Percentiles rank a stretch among this genome's conserved stretches.
These are phyloP conservation scores for Chamaecyparis obtusa DNA, from an alignment of 75 land plant species.

Conservation along the genomic window DNA sequence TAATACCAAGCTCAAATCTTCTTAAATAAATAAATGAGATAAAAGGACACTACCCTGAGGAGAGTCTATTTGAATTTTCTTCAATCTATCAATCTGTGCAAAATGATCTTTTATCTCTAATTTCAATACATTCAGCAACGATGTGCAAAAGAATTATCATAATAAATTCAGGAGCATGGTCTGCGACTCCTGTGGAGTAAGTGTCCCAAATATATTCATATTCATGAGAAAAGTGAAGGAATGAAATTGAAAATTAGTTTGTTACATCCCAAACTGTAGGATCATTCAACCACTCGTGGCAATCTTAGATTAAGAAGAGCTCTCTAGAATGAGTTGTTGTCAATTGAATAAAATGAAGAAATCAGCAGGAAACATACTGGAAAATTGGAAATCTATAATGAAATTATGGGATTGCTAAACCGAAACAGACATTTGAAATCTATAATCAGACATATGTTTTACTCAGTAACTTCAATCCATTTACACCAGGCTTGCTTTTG, in stretches of 20 bases:
- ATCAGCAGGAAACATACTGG: background rate
- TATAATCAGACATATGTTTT: background rate
- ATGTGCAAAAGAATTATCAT: background rate
- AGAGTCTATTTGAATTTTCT: background rate
- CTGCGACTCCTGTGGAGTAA: background rate
- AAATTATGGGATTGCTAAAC: too few species aligned
- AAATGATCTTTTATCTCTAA: background rate
- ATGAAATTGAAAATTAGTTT: background rate
- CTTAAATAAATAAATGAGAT: too few species aligned
- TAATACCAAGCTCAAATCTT: too few species aligned
- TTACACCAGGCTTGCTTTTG: background rate
- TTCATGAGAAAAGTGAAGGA: background rate
- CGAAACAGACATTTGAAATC: background rate
- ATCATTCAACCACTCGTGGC: too few species aligned
- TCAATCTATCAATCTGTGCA: background rate
- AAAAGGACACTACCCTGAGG: too few species aligned
- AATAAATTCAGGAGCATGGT: too few species aligned
- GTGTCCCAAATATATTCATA: background rate
- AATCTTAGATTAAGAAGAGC: background rate
- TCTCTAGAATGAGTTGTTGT: background rate
- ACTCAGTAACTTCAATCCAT: background rate
- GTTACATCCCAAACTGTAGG: background rate
- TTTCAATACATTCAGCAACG: background rate
- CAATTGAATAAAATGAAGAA: background rate
- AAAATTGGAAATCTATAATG: background rate